These are phyloP conservation scores for Auricularia sp. DNA, from an alignment of 768 basidiomycete genomes.

Conservation along the genomic window DNA sequence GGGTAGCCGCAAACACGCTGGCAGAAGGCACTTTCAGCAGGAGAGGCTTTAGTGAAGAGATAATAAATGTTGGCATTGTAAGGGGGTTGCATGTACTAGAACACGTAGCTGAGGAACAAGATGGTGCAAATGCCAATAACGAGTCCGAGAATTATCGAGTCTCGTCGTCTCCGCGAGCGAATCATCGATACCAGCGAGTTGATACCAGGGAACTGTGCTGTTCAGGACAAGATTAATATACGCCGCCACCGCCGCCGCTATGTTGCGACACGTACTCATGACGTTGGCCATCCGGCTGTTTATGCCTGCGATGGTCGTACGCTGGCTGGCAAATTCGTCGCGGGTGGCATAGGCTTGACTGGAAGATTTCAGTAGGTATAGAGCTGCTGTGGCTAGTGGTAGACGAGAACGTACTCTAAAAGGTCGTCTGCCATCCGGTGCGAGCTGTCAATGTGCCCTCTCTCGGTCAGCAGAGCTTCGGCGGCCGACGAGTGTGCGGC, in stretches of 20 bases:
- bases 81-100: constrained; percentile 8
- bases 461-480: constrained; percentile 79
- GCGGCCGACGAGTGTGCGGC: constrained; percentile 54
- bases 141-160: constrained; percentile 79
- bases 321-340: constrained; percentile 80
- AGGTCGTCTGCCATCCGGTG: constrained; percentile 93
- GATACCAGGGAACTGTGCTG: constrained; percentile 89
- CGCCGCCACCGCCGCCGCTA: not conserved
- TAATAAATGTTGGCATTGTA: no score
- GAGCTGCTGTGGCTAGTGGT: not conserved
- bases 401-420: constrained; percentile 52
- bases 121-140: constrained; percentile 82
- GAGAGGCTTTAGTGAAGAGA: no score
- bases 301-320: constrained; percentile 62
- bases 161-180: constrained; percentile 77
- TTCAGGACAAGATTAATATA: not conserved
- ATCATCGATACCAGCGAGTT: constrained; percentile 89
- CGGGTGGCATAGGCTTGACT: constrained; percentile 98
- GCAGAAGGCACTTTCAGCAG: no score
- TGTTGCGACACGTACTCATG: constrained; percentile 45
- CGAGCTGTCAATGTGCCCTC: constrained; percentile 81
- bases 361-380: constrained; percentile 4
- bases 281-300: constrained; percentile 78
- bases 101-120: constrained; percentile 41
- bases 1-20: no score